Conservation (phyloP, 805 yeast species). For the Yarrowia keelungensis region DNA sequence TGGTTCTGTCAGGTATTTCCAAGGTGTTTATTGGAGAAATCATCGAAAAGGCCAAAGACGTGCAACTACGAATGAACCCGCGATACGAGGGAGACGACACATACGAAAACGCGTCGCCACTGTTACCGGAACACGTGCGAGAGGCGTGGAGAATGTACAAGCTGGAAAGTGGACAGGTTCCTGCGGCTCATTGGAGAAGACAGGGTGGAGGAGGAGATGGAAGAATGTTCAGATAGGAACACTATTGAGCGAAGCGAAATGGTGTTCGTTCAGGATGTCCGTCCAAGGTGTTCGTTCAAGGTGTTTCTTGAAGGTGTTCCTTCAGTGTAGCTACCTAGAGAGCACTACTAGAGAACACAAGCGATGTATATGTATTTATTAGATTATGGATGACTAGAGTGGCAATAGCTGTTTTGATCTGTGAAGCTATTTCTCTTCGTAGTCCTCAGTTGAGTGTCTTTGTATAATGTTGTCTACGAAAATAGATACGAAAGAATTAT, state of each 20-base stretch:
- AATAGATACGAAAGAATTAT: no score
- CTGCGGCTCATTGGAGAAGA: conserved; percentile 69
- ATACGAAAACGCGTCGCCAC: conserved; percentile 53
- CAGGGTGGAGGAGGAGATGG: conserved; percentile 79
- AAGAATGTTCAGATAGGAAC: conserved; percentile 62
- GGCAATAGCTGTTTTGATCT: no score
- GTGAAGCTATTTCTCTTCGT: no score
- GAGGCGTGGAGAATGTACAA: conserved; percentile 87
- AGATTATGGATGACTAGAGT: no score
- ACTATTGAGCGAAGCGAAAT: neutral
- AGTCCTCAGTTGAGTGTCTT: no score
- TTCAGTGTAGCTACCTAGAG: no score
- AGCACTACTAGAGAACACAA: no score
- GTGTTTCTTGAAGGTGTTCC: no score
- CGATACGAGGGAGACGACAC: conserved; percentile 45
- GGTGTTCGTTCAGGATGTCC: no score
- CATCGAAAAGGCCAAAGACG: conserved; percentile 78
- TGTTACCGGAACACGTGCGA: conserved; percentile 81
- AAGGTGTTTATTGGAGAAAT: conserved; percentile 91
- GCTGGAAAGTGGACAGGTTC: conserved; percentile 67
- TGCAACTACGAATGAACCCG: conserved; percentile 61
- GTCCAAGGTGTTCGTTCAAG: no score
- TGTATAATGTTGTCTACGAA: no score
- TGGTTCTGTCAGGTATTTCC: conserved; percentile 83
- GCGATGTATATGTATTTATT: no score